Conservation (phyloP, 2,329 filamentous ascomycete genomes). For the Dryadomyces sulphureus region DNA sequence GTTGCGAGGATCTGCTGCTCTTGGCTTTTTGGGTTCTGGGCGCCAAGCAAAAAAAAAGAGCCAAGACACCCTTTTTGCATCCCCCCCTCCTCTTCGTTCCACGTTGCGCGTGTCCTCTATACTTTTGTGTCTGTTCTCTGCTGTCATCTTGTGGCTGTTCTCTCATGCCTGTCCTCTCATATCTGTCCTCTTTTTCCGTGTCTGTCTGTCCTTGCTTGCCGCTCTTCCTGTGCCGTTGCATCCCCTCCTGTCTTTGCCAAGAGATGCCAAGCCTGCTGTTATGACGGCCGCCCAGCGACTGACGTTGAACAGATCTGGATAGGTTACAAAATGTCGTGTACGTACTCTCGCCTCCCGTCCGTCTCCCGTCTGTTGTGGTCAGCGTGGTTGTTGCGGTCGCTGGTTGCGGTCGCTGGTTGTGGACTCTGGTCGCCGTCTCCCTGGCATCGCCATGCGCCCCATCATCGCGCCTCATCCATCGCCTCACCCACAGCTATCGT, state of each 20-base stretch:
- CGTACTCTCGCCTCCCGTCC: constrained; percentile 3
- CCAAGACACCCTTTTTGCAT: too few relatives aligned
- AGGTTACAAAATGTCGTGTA: constrained; percentile 20
- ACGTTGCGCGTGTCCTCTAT: too few relatives aligned
- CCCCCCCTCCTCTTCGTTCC: not conserved
- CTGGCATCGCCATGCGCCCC: too few relatives aligned
- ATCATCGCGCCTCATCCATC: too few relatives aligned
- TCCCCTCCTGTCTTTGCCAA: not conserved
- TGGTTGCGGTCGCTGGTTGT: not conserved
- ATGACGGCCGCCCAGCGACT: constrained; percentile 11
- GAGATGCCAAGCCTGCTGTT: constrained; percentile 1
- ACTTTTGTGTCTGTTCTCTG: too few relatives aligned
- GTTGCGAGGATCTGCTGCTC: not conserved
- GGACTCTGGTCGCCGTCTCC: too few relatives aligned
- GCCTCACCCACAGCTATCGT: too few relatives aligned
- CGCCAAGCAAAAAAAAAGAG: too few relatives aligned
- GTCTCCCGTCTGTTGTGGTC: not conserved
- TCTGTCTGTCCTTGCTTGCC: not conserved
- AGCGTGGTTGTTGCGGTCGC: not conserved
- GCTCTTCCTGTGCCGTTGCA: not conserved
- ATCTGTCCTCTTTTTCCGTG: not conserved
- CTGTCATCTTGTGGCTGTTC: too few relatives aligned
- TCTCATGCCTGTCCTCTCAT: too few relatives aligned
- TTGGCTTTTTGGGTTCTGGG: not conserved
- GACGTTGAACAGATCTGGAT: constrained; percentile 19